phyloP scores from a whole-genome alignment of 257 asterid genomes.

The Rauvolfia tetraphylla region DNA sequence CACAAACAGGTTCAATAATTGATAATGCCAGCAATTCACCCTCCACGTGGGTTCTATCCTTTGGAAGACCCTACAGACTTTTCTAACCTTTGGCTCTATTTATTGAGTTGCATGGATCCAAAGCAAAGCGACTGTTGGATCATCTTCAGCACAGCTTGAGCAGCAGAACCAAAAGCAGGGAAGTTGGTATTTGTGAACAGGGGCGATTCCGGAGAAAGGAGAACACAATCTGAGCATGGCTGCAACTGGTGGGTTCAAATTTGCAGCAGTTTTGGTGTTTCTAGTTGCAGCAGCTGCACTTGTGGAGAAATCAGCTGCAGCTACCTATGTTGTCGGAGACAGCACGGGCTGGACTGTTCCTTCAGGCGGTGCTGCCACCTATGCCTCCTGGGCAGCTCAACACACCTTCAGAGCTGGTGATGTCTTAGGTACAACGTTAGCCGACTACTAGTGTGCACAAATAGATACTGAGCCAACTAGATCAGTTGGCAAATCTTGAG shows the following conservation, averaged over 20 bases:
- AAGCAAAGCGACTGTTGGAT: neutral
- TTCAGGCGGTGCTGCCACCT: constrained; percentile 12
- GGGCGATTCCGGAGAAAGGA: constrained; percentile 10
- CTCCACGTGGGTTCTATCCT: constrained; percentile 14
- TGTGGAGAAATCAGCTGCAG: constrained; percentile 14
- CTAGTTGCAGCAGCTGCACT: constrained; percentile 1
- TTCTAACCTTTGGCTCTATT: constrained; percentile 1
- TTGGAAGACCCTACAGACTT: neutral
- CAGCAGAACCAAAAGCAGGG: neutral
- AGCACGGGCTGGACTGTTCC: constrained; percentile 24
- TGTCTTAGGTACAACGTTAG: constrained; percentile 24
- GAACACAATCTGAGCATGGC: constrained; percentile 16
- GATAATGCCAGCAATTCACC: no score
- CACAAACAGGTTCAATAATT: constrained; percentile 1
- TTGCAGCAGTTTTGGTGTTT: constrained; percentile 5
- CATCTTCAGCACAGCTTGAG: neutral
- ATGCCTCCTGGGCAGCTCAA: constrained; percentile 23
- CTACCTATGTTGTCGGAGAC: constrained; percentile 25
- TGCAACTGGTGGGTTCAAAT: neutral
- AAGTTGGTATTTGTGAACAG: neutral
- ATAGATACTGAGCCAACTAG: no score
- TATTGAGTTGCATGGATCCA: neutral
- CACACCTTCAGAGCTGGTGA: constrained; percentile 20
- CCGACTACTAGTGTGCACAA: no score
- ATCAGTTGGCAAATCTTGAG: neutral